Base-by-base conservation (phyloP, 2,329 filamentous ascomycete genomes). In the Aspergillus clavatus region DNA sequence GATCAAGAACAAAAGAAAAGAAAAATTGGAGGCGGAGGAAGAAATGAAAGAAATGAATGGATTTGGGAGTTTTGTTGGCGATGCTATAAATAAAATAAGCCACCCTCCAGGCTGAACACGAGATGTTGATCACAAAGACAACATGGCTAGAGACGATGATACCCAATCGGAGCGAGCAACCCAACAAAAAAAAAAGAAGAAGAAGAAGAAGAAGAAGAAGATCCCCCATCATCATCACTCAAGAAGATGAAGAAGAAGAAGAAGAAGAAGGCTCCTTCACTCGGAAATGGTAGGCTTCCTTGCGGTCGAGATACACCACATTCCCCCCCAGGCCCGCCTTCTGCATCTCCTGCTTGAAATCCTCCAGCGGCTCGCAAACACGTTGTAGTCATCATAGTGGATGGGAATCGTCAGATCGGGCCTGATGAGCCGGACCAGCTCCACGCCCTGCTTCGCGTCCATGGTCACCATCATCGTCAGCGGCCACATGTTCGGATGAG, bases 391-490 rank as follows among this genome's bases (percentile, higher is more conserved):
- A 58, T 84, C 80, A 56, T 74, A 83, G 58, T 84, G 80, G 28
- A 84, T 76, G 3, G 81, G 81, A 36, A 86, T 78, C 5, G 79
- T 83, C 40, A 84, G 45, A 19, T 82, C 77, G 14, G 81, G 79
- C 23, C 79, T 66, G 24, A 86, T 74, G 46, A 84, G 53, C 53
- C 72, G 67, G 60, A 86, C 76, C 50, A 86, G 59, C 63, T 82
- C 66, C 22, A 85, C 53, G 0, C 81, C 81, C 61, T 84, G 78
- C 56, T 75, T 71, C 18, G 76, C 81, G 60, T 85, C 81, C 81
- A 86, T 86, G 0, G 81, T 85, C 2, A 84, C 78, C 81, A 84
- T 84, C 5, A 84, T 75, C 75, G 84, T 83, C 19, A 84, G 47
- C 48, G 84, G 62, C 36, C 80, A 79, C 60, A 81, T 55, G 4